These are phyloP conservation scores for Pyrenula massariospora DNA, from an alignment of 495 filamentous ascomycete species.

Conservation along the genomic window DNA sequence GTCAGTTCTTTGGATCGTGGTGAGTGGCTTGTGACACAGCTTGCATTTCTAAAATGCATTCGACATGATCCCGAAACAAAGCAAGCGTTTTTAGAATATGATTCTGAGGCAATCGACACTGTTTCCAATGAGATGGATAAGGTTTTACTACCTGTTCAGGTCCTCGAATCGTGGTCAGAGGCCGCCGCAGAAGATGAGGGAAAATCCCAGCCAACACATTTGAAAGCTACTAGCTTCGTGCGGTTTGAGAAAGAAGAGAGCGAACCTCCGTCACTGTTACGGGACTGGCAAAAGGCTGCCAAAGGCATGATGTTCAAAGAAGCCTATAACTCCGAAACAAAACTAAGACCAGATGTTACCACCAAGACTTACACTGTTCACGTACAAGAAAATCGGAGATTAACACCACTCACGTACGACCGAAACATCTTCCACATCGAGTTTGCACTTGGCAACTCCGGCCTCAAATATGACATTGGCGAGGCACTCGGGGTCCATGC, in stretches of 20 bases:
- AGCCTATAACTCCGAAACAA: constrained; percentile 62
- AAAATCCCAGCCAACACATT: constrained; percentile 40
- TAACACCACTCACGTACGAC: constrained; percentile 83
- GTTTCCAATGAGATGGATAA: constrained; percentile 56
- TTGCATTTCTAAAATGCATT: constrained; percentile 70
- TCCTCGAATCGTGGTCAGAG: constrained; percentile 69
- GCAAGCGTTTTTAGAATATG: constrained; percentile 42
- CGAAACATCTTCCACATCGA: constrained; percentile 99
- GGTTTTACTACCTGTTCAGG: constrained; percentile 56
- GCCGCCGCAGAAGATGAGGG: constrained; percentile 42
- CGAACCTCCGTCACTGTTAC: constrained; percentile 54
- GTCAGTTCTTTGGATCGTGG: constrained; percentile 44
- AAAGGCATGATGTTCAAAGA: constrained; percentile 91
- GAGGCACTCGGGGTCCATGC: constrained; percentile 96
- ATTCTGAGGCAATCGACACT: constrained; percentile 42
- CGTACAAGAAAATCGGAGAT: constrained; percentile 88
- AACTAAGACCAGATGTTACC: constrained; percentile 72
- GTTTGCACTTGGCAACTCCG: constrained; percentile 84
- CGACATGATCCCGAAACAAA: constrained; percentile 50
- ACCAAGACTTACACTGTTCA: constrained; percentile 78
- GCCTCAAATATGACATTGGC: constrained; percentile 90
- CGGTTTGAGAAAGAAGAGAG: constrained; percentile 66
- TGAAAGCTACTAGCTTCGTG: constrained; percentile 70
- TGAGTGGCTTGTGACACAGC: constrained; percentile 46
- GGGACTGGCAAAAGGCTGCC: constrained; percentile 68